Conservation (phyloP, 2,329 filamentous ascomycete species). For the Alternaria conjuncta region DNA sequence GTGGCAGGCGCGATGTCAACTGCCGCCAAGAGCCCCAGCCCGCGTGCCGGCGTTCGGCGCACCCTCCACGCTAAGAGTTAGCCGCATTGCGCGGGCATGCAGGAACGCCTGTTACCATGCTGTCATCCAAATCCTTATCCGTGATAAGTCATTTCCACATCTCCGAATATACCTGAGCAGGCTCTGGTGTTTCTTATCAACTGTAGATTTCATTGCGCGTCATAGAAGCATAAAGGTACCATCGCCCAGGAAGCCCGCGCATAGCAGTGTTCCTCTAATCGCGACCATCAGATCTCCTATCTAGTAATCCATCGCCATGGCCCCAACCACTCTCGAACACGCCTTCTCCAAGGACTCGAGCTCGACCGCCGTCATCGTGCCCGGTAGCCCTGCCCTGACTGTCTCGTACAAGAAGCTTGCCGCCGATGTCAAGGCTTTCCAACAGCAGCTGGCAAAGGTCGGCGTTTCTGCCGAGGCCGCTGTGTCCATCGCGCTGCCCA, state of each 20-base stretch:
- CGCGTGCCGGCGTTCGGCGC: not conserved
- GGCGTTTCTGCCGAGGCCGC: conserved; percentile 73
- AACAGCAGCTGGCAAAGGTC: conserved; percentile 76
- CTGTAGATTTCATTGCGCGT: conserved; percentile 14
- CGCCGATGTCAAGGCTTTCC: conserved; percentile 72
- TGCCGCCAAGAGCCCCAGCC: not conserved
- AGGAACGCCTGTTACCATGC: conserved; percentile 18
- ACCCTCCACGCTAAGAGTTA: conserved; percentile 15
- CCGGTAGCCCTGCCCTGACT: conserved; percentile 69
- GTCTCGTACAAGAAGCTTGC: conserved; percentile 73
- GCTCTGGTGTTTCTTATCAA: conserved; percentile 19
- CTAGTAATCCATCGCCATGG: conserved; percentile 48
- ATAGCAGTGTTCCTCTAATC: conserved; percentile 7
- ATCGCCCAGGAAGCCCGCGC: not conserved
- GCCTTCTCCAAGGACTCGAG: conserved; percentile 61
- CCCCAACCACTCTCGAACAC: conserved; percentile 64
- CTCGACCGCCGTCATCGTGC: conserved; percentile 74
- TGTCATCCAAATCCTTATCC: conserved; percentile 15
- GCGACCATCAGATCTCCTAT: conserved; percentile 15
- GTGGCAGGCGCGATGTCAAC: conserved; percentile 5
- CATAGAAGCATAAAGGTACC: conserved; percentile 10
- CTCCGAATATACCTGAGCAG: conserved; percentile 24
- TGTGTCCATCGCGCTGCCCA: conserved; percentile 82
- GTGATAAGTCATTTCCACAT: conserved; percentile 8
- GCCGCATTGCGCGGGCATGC: conserved; percentile 17